Evolutionary conservation across 1,139 yeast genomes (phyloP).

Genomic region (Yamadazyma sp.): DNA sequence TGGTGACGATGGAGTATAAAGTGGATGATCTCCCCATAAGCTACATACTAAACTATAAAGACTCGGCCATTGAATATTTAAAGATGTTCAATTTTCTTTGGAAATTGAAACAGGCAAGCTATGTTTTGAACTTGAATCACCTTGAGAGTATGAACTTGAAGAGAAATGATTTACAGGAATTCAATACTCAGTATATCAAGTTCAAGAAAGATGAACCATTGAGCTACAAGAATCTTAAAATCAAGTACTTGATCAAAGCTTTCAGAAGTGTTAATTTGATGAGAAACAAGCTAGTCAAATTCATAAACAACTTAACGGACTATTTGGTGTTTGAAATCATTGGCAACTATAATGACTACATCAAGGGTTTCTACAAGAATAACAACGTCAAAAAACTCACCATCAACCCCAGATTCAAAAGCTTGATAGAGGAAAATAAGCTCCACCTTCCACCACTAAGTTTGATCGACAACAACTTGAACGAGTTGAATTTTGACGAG

Average conservation of each 20-base stretch:
- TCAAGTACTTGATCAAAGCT: slow-evolving; percentile 30
- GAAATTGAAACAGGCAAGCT: slow-evolving; percentile 66
- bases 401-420: slow-evolving; percentile 13
- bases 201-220: background rate
- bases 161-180: slow-evolving; percentile 31
- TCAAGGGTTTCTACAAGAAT: slow-evolving; percentile 8
- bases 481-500: slow-evolving; percentile 47
- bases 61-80: slow-evolving; percentile 57
- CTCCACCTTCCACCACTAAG: slow-evolving; percentile 8
- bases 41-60: slow-evolving; percentile 38
- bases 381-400: slow-evolving; percentile 17
- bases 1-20: slow-evolving; percentile 82
- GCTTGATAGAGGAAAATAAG: slow-evolving; percentile 17
- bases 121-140: slow-evolving; percentile 46
- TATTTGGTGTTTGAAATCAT: slow-evolving; percentile 53
- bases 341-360: slow-evolving; percentile 31
- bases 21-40: slow-evolving; percentile 57
- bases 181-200: slow-evolving; percentile 16
- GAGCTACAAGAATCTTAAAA: slow-evolving; percentile 22
- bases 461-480: slow-evolving; percentile 17
- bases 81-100: slow-evolving; percentile 84
- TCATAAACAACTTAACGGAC: slow-evolving; percentile 41
- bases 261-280: slow-evolving; percentile 44
- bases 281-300: slow-evolving; percentile 45
- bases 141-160: slow-evolving; percentile 34